Conservation (phyloP, 2,329 filamentous ascomycete species). For the Penicillium aurantiogriseum region DNA sequence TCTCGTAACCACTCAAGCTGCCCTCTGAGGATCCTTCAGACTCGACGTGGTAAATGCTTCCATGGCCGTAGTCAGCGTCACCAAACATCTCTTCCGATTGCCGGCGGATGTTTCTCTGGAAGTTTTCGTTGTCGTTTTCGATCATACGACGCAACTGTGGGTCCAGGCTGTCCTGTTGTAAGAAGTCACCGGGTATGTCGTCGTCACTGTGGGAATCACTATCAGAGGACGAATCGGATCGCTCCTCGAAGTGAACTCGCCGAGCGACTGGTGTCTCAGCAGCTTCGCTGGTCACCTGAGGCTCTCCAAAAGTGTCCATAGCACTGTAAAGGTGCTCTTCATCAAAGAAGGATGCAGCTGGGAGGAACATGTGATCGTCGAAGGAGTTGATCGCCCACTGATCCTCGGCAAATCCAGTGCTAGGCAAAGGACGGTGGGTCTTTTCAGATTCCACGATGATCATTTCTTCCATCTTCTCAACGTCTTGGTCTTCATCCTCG, state of each 20-base stretch:
- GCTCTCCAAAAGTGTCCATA: slow-evolving; percentile 41
- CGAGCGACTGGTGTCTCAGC: slow-evolving; percentile 50
- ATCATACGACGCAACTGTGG: slow-evolving; percentile 71
- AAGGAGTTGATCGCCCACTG: slow-evolving; percentile 55
- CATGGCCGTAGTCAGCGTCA: slow-evolving; percentile 41
- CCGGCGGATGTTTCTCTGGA: slow-evolving; percentile 28
- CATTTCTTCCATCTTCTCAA: slow-evolving; percentile 74
- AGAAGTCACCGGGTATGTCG: slow-evolving; percentile 75
- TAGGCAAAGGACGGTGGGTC: slow-evolving; percentile 31
- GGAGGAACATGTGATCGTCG: slow-evolving; percentile 43
- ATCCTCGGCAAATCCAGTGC: slow-evolving; percentile 25
- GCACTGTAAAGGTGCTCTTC: slow-evolving; percentile 43
- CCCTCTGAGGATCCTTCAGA: slow-evolving; percentile 37
- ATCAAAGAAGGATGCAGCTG: slow-evolving; percentile 43
- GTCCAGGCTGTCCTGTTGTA: slow-evolving; percentile 71
- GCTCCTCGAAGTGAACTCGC: slow-evolving; percentile 69
- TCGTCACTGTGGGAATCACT: slow-evolving; percentile 53
- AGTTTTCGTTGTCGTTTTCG: slow-evolving; percentile 58
- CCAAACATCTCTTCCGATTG: slow-evolving; percentile 42
- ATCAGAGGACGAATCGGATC: slow-evolving; percentile 63
- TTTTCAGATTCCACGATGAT: slow-evolving; percentile 59
- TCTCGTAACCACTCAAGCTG: slow-evolving; percentile 57
- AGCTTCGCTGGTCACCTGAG: slow-evolving; percentile 36
- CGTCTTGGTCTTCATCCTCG: slow-evolving; percentile 76
- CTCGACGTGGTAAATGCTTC: slow-evolving; percentile 47